phyloP scores from a whole-genome alignment of 371 early-diverging fungal species.

The Rhizopus sp. region DNA sequence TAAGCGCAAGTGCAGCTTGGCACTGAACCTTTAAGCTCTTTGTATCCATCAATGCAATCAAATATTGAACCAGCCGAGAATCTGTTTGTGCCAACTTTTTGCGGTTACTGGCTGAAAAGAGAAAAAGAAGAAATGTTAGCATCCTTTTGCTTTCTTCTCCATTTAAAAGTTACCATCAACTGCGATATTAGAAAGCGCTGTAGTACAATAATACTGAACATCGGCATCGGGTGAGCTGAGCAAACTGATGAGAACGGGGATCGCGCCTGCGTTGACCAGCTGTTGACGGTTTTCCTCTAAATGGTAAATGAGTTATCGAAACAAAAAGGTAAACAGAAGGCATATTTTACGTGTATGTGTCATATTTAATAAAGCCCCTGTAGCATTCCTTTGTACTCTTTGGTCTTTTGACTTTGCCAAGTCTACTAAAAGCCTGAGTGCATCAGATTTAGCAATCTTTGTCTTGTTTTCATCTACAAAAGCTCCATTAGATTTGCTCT shows the following conservation, averaged over 20 bases:
- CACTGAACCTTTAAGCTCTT: conserved; percentile 84
- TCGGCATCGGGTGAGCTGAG: conserved; percentile 83
- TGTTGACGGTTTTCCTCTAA: conserved; percentile 81
- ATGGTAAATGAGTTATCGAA: neutral
- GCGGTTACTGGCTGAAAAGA: conserved; percentile 58
- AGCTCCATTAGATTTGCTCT: neutral
- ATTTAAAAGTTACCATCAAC: conserved; percentile 67
- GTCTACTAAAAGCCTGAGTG: conserved; percentile 73
- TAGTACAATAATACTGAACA: conserved; percentile 90
- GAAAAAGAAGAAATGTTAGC: neutral
- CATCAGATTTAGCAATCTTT: conserved; percentile 85
- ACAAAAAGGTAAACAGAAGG: conserved; percentile 1
- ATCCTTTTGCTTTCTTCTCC: neutral
- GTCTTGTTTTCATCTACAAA: conserved; percentile 84
- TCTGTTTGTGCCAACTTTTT: conserved; percentile 78
- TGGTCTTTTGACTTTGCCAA: conserved; percentile 85
- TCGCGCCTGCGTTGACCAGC: conserved; percentile 84
- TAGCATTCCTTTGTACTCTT: conserved; percentile 90
- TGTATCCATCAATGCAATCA: conserved; percentile 81
- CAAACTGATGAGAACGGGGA: conserved; percentile 82
- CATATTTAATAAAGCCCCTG: conserved; percentile 94
- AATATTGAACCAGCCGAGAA: conserved; percentile 71
- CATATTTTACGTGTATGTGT: conserved; percentile 73
- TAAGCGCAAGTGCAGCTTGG: conserved; percentile 87
- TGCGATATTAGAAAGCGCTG: conserved; percentile 90